Percentiles rank a stretch among this genome's conserved stretches.
These are phyloP conservation scores for Candida montana DNA, from an alignment of 805 yeast genomes.

Conservation along the genomic window DNA sequence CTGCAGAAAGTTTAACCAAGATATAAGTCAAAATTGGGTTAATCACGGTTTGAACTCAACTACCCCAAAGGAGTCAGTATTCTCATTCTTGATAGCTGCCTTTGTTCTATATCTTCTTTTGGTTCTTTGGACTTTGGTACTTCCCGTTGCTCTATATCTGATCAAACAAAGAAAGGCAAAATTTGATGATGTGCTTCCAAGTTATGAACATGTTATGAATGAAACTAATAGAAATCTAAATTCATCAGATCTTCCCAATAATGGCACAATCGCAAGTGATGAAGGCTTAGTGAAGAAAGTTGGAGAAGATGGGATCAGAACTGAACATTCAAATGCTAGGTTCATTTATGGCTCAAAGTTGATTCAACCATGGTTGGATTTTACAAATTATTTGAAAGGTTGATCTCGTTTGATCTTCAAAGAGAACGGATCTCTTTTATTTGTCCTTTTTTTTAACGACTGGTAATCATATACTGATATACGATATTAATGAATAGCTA, in stretches of 20 bases:
- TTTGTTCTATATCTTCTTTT: not conserved
- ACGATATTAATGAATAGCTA: no score
- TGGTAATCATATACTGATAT: no score
- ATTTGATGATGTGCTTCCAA: not conserved
- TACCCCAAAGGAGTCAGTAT: slow-evolving; percentile 1
- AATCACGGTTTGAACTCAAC: slow-evolving; percentile 1
- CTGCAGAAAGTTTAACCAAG: not conserved
- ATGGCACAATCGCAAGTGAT: no score
- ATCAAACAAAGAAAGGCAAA: not conserved
- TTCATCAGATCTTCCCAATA: no score
- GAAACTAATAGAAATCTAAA: no score
- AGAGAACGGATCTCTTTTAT: no score
- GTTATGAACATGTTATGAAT: not conserved
- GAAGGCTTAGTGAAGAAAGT: not conserved
- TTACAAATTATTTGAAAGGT: not conserved
- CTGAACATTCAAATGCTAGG: not conserved
- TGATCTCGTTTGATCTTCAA: no score
- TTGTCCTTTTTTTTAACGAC: no score
- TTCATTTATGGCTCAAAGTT: not conserved
- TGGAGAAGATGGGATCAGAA: not conserved
- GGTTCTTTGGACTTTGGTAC: not conserved
- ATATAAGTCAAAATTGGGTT: not conserved
- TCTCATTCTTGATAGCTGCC: not conserved
- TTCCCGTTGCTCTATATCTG: not conserved
- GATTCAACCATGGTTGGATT: slow-evolving; percentile 1